Conservation (phyloP, 2,329 filamentous ascomycete genomes). For the Colletotrichum navitas region DNA sequence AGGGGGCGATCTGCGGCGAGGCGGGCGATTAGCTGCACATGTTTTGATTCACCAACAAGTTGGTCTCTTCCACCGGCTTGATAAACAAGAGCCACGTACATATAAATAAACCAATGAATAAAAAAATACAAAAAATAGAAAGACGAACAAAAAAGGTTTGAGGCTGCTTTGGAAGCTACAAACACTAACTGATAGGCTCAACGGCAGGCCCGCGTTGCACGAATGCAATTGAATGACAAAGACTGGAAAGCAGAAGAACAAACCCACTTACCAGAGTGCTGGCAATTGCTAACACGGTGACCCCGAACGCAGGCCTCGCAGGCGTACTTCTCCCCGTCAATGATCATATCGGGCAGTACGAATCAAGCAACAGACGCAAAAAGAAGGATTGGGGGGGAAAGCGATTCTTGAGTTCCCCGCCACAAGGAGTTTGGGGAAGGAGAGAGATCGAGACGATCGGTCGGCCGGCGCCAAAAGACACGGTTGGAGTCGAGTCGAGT, state of each 20-base stretch:
- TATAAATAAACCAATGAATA: neutral
- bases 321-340: constrained; percentile 97
- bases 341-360: constrained; percentile 71
- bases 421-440: constrained; percentile 30
- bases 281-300: constrained; percentile 98
- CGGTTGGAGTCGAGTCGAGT: constrained; percentile 30
- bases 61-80: neutral
- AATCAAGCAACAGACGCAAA: constrained; percentile 18
- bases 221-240: constrained; percentile 3
- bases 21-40: constrained; percentile 45
- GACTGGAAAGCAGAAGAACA: neutral
- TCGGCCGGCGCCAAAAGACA: constrained; percentile 25
- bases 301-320: constrained; percentile 98
- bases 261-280: constrained; percentile 85
- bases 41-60: neutral
- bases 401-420: constrained; percentile 38
- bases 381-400: constrained; percentile 28
- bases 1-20: constrained; percentile 81
- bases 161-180: neutral
- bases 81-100: neutral
- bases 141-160: neutral
- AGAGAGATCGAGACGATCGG: constrained; percentile 39
- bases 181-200: neutral
- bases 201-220: neutral
- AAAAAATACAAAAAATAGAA: constrained; percentile 15